Base-by-base conservation (phyloP, 768 basidiomycete genomes). In the Scleroderma bovista region DNA sequence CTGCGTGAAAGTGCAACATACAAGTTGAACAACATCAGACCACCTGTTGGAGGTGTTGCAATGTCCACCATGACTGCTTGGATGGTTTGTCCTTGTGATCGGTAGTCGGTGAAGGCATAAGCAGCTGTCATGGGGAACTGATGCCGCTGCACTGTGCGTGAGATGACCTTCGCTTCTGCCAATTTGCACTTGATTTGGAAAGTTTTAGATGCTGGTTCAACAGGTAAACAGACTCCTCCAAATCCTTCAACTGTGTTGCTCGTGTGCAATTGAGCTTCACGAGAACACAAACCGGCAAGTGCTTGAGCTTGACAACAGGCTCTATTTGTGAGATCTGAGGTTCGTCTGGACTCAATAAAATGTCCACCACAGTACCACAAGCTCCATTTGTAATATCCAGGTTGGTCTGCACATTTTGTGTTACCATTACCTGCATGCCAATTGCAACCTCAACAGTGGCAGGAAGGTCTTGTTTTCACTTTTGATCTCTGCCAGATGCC, bases 71-170 rank as follows among this genome's bases (percentile, higher is more conserved):
- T 45, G 0, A 70, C 66, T 20, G 57, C 38, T 0, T 52, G 42
- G 1, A 76, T 60, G 1, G 73, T 76, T 51, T 76, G 73, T 0
- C 73, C 75, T 53, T 77, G 74, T 3, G 68, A 56, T 24, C 63
- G 43, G 50, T 74, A 75, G 51, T 75, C 70, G 0, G 72, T 75
- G 57, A 75, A 75, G 0, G 68, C 68, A 50, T 74, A 75, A 6
- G 71, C 71, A 0, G 63, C 54, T 6, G 71, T 73, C 3, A 74
- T 56, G 2, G 70, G 61, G 33, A 60, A 66, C 50, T 75, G 68
- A 1, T 36, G 19, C n/a, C n/a, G n/a, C n/a, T n/a, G n/a, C n/a
- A n/a, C n/a, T n/a, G n/a, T n/a, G n/a, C n/a, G 39, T 26, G 44
- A 40, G 6, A 23, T 53, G 1, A 65, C 56, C 62, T 37, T 49